Base-by-base conservation (phyloP, 179 eudicot genomes). In the Silene vulgaris region DNA sequence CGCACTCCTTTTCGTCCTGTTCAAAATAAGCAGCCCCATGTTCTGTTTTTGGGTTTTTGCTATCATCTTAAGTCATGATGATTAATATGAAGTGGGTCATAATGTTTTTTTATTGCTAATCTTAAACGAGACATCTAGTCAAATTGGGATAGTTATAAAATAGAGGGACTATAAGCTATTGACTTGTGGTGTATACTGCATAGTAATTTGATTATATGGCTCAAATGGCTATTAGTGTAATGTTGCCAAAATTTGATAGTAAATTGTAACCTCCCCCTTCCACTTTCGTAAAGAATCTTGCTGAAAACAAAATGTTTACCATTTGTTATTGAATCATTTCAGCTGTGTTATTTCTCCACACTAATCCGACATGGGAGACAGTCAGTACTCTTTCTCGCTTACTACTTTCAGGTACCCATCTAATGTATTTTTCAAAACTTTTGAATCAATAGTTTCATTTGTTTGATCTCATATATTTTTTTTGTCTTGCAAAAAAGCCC, bases 321-420 rank as follows among this genome's bases (percentile, higher is more conserved):
- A 16, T 13, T 52, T 52, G 59, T 52, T 52, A 52, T 52, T 52
- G 59, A 13, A 52, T 52, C 4, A 52, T 3, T 52, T 13, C 59
- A 52, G 59, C 59, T 40, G 48, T 40, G 48, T 40, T 40, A 40
- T 40, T 8, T 8, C 48, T 40, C 8, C 48, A 40, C 2, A 40
- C 48, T 52, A 65, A 35, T 69, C 35, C 52, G 71, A 63, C 66
- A 92, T 92, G 97, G 97, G 97, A 62, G 97, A 92, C 77, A 90
- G 96, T 71, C 97, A 92, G 75, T 92, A 92, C 76, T 92, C 97
- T 0, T 92, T 92, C 79, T 92, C 97, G 72, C 97, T 92, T 78
- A 92, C 97, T 70, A 92, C 97, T 77, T 92, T 92, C 89, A 92
- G 97, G 97, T 90, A 82, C 35, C 9, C 19, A 52, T 52, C 59